Evolutionary conservation across 768 basidiomycete genomes (phyloP).

Genomic region (Mycena olivaceomarginata): DNA sequence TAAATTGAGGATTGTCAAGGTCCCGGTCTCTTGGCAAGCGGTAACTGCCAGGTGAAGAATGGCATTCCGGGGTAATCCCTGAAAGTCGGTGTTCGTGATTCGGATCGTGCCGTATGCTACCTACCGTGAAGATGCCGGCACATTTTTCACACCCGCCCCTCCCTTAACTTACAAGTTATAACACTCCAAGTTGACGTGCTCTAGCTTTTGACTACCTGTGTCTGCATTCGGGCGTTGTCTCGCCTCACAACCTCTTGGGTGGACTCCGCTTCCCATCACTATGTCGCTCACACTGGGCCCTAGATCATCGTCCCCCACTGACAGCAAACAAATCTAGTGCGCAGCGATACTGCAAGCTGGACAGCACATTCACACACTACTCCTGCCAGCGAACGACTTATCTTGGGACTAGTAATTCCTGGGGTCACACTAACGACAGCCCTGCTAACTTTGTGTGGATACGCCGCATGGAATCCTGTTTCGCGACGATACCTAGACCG

Average conservation of each 20-base stretch:
- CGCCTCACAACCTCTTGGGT: neutral
- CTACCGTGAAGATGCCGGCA: neutral
- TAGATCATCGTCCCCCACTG: slow-evolving; percentile 11
- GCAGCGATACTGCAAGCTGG: neutral
- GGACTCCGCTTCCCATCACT: neutral
- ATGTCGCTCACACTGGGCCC: slow-evolving; percentile 13
- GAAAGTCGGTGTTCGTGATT: no score
- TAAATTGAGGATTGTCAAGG: no score
- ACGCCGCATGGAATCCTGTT: no score
- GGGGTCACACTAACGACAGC: no score
- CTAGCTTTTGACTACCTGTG: slow-evolving; percentile 4
- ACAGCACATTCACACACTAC: neutral
- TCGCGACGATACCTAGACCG: no score
- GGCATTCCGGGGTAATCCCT: no score
- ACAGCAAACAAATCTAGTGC: neutral
- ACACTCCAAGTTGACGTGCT: slow-evolving; percentile 4
- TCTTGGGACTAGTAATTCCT: neutral
- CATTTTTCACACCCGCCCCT: neutral
- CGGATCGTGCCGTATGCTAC: no score
- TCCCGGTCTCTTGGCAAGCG: no score
- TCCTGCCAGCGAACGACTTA: neutral
- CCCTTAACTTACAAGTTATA: neutral
- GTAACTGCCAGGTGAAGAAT: no score
- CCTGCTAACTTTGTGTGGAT: no score
- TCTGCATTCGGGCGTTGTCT: slow-evolving; percentile 2